A percentile compares a stretch with the other conserved stretches of the same genome.
These are phyloP conservation scores for Agarophyton chilense DNA, from an alignment of 23 red algal species.

Conservation along the genomic window DNA sequence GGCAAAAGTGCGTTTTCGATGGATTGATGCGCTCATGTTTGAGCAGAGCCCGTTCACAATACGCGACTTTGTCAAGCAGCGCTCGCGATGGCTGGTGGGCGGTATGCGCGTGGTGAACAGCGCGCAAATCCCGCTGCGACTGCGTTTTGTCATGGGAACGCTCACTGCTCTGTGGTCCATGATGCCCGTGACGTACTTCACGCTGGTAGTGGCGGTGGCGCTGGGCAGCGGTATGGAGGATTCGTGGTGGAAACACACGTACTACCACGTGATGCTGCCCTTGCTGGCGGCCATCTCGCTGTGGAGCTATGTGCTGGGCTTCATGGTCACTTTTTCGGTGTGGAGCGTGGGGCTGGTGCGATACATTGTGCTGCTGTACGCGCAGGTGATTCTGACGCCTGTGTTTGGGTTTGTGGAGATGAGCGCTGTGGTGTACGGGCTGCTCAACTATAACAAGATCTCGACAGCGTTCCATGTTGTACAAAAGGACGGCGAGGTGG, in stretches of 20 bases:
- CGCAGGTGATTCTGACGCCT: conserved; percentile 62
- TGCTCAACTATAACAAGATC: conserved; percentile 44
- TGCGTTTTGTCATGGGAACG: conserved; percentile 44
- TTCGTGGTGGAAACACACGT: conserved; percentile 18
- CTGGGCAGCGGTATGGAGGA: neutral
- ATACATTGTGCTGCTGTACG: conserved; percentile 55
- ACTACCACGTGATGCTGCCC: conserved; percentile 43
- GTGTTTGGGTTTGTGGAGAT: conserved; percentile 72
- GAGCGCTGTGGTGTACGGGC: conserved; percentile 44
- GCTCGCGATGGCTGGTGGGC: conserved; percentile 74
- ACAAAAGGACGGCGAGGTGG: conserved; percentile 43
- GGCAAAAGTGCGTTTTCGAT: conserved; percentile 56
- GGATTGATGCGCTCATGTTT: conserved; percentile 79
- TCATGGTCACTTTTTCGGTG: conserved; percentile 61
- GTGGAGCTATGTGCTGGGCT: conserved; percentile 78
- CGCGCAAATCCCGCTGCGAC: conserved; percentile 14
- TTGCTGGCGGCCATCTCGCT: conserved; percentile 46
- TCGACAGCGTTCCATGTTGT: conserved; percentile 72
- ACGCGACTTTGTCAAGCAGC: conserved; percentile 77
- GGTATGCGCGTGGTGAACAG: conserved; percentile 44
- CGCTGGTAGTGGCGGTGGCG: conserved; percentile 40
- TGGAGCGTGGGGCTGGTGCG: conserved; percentile 43
- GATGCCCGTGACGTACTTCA: conserved; percentile 64
- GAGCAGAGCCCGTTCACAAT: conserved; percentile 77
- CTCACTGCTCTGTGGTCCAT: conserved; percentile 57